phyloP scores from a whole-genome alignment of 352 stramenopile species.

The Phytophthora colocasiae region DNA sequence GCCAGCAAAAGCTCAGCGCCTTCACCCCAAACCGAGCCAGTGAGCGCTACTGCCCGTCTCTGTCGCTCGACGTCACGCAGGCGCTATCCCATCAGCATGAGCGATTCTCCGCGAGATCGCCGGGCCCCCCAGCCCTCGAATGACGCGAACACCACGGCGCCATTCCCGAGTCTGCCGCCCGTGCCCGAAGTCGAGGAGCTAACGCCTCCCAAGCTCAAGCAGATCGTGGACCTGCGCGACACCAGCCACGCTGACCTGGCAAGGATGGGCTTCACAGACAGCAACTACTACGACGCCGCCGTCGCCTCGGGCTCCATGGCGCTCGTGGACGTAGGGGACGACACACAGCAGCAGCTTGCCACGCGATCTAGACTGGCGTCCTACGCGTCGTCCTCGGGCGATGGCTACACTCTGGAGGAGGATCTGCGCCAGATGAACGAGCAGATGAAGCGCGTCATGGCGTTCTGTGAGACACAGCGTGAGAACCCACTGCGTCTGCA shows the following conservation, averaged over 20 bases:
- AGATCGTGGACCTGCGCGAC: constrained; percentile 33
- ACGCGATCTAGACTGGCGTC: constrained; percentile 44
- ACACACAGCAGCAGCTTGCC: constrained; percentile 17
- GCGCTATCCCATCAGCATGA: constrained; percentile 38
- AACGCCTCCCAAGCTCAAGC: constrained; percentile 17
- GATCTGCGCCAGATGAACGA: constrained; percentile 82
- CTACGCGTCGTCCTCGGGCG: constrained; percentile 47
- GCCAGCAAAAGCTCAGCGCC: background rate
- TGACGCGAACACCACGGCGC: constrained; percentile 19
- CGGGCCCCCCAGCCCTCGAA: constrained; percentile 17
- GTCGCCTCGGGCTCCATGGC: constrained; percentile 30
- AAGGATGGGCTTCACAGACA: constrained; percentile 35
- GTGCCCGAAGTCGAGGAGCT: constrained; percentile 36
- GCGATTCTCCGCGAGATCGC: constrained; percentile 30
- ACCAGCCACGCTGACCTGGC: constrained; percentile 27
- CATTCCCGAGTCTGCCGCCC: constrained; percentile 35
- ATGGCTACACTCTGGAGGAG: constrained; percentile 69
- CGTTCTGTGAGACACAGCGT: constrained; percentile 77
- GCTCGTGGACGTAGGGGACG: constrained; percentile 27
- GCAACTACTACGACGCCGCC: constrained; percentile 23
- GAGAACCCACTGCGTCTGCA: constrained; percentile 80
- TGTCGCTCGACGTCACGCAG: constrained; percentile 36
- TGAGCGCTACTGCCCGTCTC: constrained; percentile 31
- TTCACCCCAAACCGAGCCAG: constrained; percentile 19
- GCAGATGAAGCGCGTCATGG: constrained; percentile 84